Evolutionary conservation across 805 yeast genomes (phyloP).

Genomic region (Cyberlindnera nakhonratchasimensis): DNA sequence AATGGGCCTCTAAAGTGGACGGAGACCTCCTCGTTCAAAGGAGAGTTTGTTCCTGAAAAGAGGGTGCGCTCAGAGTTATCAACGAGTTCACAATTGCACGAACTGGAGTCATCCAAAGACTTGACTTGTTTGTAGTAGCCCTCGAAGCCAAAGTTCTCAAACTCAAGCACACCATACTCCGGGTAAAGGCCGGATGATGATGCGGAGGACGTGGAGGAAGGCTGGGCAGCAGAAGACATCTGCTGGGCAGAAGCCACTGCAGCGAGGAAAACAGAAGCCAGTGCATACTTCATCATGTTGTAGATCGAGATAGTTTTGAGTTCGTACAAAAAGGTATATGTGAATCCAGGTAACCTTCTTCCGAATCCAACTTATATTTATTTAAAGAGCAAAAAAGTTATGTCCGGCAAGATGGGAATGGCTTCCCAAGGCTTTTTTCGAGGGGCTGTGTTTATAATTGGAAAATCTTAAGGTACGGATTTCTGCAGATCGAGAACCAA

Average conservation of each 20-base stretch:
- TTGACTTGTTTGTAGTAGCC: conserved; percentile 51
- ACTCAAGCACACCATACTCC: conserved; percentile 41
- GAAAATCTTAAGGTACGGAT: too few relatives aligned
- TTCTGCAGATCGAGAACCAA: too few relatives aligned
- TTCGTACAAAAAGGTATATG: neutral
- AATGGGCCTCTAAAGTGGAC: conserved; percentile 81
- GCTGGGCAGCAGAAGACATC: neutral
- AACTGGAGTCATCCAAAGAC: conserved; percentile 37
- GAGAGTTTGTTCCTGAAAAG: conserved; percentile 61
- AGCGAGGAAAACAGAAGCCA: conserved; percentile 6
- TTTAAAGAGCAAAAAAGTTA: too few relatives aligned
- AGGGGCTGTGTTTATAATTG: too few relatives aligned
- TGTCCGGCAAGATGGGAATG: too few relatives aligned
- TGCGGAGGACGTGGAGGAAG: conserved; percentile 11
- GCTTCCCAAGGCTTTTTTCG: too few relatives aligned
- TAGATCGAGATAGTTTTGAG: too few relatives aligned
- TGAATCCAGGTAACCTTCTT: too few relatives aligned
- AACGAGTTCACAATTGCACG: conserved; percentile 47
- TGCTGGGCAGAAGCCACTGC: conserved; percentile 12
- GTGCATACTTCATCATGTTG: conserved; percentile 6
- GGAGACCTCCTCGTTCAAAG: conserved; percentile 63
- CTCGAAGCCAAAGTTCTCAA: conserved; percentile 51
- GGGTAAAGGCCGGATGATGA: conserved; percentile 16
- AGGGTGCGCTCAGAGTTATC: conserved; percentile 34
- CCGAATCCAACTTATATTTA: too few relatives aligned